phyloP scores from a whole-genome alignment of 495 filamentous ascomycete species.

The Penicillium taxi region DNA sequence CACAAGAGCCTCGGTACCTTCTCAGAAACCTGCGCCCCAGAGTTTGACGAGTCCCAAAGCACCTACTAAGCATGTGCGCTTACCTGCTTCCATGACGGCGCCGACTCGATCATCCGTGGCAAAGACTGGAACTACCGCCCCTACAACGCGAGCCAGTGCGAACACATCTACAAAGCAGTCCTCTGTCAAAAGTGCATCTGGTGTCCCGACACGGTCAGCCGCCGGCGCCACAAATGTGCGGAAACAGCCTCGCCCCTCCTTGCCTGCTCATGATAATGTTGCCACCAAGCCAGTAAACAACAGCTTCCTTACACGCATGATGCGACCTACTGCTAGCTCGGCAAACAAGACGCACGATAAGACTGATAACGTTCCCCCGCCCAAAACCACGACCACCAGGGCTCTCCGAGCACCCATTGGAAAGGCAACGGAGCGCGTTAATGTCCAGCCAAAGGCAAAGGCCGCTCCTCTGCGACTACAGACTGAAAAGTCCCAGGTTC shows the following conservation, averaged over 20 bases:
- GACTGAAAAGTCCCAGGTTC: slow-evolving; percentile 15
- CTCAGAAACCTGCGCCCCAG: slow-evolving; percentile 21
- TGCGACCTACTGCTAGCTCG: slow-evolving; percentile 76
- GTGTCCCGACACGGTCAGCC: slow-evolving; percentile 14
- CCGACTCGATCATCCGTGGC: slow-evolving; percentile 54
- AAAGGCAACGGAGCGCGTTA: slow-evolving; percentile 14
- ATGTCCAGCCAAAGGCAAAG: slow-evolving; percentile 19
- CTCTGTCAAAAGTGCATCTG: slow-evolving; percentile 23
- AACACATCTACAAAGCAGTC: slow-evolving; percentile 36
- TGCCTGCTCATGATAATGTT: slow-evolving; percentile 28
- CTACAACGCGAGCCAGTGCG: slow-evolving; percentile 36
- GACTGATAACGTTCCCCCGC: slow-evolving; percentile 38
- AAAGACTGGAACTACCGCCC: slow-evolving; percentile 38
- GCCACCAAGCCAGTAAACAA: slow-evolving; percentile 51
- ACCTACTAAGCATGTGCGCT: slow-evolving; percentile 54
- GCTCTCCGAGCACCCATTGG: slow-evolving; percentile 9
- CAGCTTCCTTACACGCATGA: slow-evolving; percentile 83
- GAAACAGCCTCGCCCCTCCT: slow-evolving; percentile 35
- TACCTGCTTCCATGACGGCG: slow-evolving; percentile 54
- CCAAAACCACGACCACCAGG: slow-evolving; percentile 23
- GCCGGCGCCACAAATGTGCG: slow-evolving; percentile 20
- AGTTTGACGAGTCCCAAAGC: slow-evolving; percentile 50
- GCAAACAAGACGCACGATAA: slow-evolving; percentile 72
- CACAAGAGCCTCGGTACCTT: slow-evolving; percentile 26
- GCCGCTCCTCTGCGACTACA: slow-evolving; percentile 13